These are phyloP conservation scores for Phytophthora pinifolia DNA, from an alignment of 352 stramenopile species.

Conservation along the genomic window DNA sequence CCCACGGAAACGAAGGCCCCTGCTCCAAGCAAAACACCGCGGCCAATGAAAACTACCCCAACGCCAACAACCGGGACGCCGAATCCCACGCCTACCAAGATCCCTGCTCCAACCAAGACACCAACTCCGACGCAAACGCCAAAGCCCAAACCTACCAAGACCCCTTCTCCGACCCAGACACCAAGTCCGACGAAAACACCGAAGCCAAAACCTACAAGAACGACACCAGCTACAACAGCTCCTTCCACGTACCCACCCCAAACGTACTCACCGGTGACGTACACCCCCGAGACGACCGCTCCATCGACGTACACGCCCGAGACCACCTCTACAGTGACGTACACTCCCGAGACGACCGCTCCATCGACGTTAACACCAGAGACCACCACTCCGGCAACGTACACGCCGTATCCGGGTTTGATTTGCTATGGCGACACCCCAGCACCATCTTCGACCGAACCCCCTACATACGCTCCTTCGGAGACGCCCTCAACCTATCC, in stretches of 20 bases:
- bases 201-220: too few species aligned
- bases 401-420: conserved; percentile 8
- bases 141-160: too few species aligned
- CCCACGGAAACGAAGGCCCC: too few species aligned
- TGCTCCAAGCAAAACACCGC: too few species aligned
- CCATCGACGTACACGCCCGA: conserved; percentile 1
- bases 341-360: not conserved
- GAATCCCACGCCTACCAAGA: too few species aligned
- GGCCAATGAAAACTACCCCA: too few species aligned
- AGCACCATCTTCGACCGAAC: conserved; percentile 2
- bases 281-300: conserved; percentile 1
- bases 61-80: too few species aligned
- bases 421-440: conserved; percentile 17
- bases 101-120: too few species aligned
- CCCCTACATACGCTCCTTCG: conserved; percentile 2
- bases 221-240: not conserved
- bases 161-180: too few species aligned
- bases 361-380: conserved; percentile 4
- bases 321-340: not conserved
- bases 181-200: too few species aligned
- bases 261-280: too few species aligned
- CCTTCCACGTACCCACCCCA: conserved; percentile 3
- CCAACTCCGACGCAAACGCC: too few species aligned
- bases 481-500: conserved; percentile 1
- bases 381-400: not conserved